Conservation (phyloP, 176 grass and related monocot genomes). For the Oryza australiensis region DNA sequence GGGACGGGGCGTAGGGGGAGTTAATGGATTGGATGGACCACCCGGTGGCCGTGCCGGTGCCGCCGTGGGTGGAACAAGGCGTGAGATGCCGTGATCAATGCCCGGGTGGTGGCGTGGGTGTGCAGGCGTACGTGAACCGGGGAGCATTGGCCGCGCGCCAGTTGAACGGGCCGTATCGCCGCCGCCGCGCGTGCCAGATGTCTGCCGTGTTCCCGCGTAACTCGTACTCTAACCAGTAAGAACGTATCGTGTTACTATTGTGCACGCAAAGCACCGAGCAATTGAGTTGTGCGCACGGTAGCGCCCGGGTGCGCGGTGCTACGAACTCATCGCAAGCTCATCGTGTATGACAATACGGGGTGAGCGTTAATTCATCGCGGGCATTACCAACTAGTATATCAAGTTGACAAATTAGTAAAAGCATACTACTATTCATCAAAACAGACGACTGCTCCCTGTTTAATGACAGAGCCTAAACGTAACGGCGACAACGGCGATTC, state of each 20-base stretch:
- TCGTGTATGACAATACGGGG: not conserved
- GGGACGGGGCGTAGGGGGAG: not conserved
- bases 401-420: not conserved
- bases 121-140: not conserved
- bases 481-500: not conserved
- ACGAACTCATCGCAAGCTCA: not conserved
- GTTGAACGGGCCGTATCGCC: not conserved
- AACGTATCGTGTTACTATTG: not conserved
- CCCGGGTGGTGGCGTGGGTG: not conserved
- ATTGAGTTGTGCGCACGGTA: not conserved
- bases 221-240: too few species aligned
- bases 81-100: not conserved
- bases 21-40: not conserved
- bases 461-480: not conserved
- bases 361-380: not conserved
- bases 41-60: not conserved
- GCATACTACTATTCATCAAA: not conserved
- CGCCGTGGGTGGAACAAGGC: not conserved
- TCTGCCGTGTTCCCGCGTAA: too few species aligned
- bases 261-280: not conserved
- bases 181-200: too few species aligned
- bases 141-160: not conserved
- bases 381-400: not conserved
- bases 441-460: not conserved
- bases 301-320: not conserved